Evolutionary conservation across 345 rosid species (phyloP).

Genomic region (Aurinia saxatilis): DNA sequence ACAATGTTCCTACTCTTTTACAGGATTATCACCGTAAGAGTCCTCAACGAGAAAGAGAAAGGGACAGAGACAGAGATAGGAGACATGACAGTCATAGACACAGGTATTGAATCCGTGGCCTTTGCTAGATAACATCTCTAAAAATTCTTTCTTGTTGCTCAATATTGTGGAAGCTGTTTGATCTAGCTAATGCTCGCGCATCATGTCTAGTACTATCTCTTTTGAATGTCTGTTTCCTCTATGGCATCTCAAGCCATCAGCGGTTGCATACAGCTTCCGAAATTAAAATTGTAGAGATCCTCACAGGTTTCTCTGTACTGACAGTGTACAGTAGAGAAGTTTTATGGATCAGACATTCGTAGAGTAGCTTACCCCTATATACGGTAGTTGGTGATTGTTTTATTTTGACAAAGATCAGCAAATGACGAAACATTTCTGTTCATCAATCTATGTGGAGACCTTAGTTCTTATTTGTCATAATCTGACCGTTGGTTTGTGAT

Average conservation of each 20-base stretch:
- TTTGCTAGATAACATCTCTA: not conserved
- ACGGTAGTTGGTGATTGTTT: not conserved
- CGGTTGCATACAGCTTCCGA: constrained; percentile 62
- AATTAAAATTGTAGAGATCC: constrained; percentile 47
- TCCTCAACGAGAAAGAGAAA: constrained; percentile 74
- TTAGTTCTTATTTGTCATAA: not conserved
- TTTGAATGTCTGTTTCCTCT: constrained; percentile 13
- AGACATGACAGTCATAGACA: constrained; percentile 47
- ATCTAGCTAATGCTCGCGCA: constrained; percentile 1
- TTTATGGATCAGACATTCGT: constrained; percentile 77
- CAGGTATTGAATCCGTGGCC: constrained; percentile 36
- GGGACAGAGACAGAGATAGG: constrained; percentile 54
- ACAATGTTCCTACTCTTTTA: constrained; percentile 8
- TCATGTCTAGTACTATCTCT: constrained; percentile 6
- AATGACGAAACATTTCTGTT: not conserved
- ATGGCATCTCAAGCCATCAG: constrained; percentile 64
- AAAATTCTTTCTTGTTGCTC: not conserved
- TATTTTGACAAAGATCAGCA: not conserved
- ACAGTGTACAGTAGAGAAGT: constrained; percentile 98
- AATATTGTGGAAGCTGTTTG: constrained; percentile 35
- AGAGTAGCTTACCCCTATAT: not conserved
- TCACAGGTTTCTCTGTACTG: constrained; percentile 98
- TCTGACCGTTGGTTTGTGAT: not conserved
- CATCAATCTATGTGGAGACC: not conserved
- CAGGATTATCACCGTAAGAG: constrained; percentile 82